Evolutionary conservation across 345 rosid species (phyloP), one percentile per base, ranked within the genome.

Genomic region (Populus tremula): DNA sequence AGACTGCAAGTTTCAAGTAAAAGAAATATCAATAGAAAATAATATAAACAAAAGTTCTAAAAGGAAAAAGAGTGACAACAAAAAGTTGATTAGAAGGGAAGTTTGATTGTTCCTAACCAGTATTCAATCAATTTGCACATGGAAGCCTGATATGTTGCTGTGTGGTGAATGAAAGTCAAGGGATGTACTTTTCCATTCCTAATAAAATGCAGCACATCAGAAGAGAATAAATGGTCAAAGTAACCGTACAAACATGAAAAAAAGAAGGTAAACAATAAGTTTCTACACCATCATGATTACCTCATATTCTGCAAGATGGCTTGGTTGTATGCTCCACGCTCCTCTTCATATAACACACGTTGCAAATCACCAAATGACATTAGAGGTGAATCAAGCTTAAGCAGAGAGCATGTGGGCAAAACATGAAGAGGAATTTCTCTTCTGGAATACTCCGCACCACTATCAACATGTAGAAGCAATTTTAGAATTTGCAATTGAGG

Each of bases 101-200:
- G 21, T 71, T 67, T 38, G 70, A 23, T 13, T 73, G 77, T 67
- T 70, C 78, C 98, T 81, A 70, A 95, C 99, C 99, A 96, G 78
- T 93, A 91, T 74, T 96, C 99, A 12, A 96, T 96, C 76, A 96
- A 83, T 83, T 93, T 96, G 94, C 98, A 96, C 87, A 93, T 81
- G 67, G 99, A 91, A 78, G 99, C 96, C 85, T 93, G 97, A 85
- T 96, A 96, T 6, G 98, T 96, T 2, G 98, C 91, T 38, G 97
- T 89, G 87, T 93, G 97, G 85, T 96, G 97, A 73, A 96, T 90
- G 85, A 85, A 93, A 73, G 95, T 79, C 76, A 96, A 92, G 2
- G 98, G 98, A 84, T 96, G 98, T 73, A 88, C 88, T 87, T 86
- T 93, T 68, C 95, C 98, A 67, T 84, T 84, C 82, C 98, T 96